Evolutionary conservation across 1,284 basidiomycete genomes (phyloP), one percentile per base, ranked within the genome.

Genomic region (Ustilago bromivora): DNA sequence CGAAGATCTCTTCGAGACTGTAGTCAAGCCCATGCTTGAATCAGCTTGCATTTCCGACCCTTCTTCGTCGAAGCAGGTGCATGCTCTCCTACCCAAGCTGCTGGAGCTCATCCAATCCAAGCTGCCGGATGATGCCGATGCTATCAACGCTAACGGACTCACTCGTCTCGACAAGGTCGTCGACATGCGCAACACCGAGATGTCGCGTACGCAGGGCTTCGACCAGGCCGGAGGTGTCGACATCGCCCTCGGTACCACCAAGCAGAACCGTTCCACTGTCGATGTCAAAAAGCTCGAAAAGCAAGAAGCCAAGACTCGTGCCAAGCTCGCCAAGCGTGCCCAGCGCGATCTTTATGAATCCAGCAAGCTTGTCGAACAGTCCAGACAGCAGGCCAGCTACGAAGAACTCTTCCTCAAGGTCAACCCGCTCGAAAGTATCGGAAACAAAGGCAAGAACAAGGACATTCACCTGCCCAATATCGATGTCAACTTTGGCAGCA

Each of bases 351-450:
- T 98, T 47, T 99, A 98, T 87, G 96, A 98, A 87, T 95, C 95
- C 17, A 96, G 94, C 28, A 98, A 97, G 87, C 89, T 99, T 38
- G 90, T 99, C 67, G 94, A 98, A 85, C 92, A 94, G 82, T 92
- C 94, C 87, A 91, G 92, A 86, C 94, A 95, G 89, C 94, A 95
- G 89, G 76, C 96, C 92, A 91, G 92, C 32, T 98, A 98, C 88
- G 96, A 98, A 86, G 96, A 98, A 86, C 92, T 98, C 91, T 99
- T 96, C 88, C 94, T 99, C 92, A 94, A 96, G 89, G 95, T 99
- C 88, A 99, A 99, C 88, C 95, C 97, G 56, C 88, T 99, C 71
- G 94, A 97, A 87, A 91, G 93, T 2, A 90, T 91, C 36, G 89
- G 90, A 1, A 76, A 79, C 58, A 97, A 96, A 88, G 95, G 94